Evolutionary conservation across 2,329 filamentous ascomycete species (phyloP), one percentile per base, ranked within the genome.

Genomic region (Arthroderma sp.): DNA sequence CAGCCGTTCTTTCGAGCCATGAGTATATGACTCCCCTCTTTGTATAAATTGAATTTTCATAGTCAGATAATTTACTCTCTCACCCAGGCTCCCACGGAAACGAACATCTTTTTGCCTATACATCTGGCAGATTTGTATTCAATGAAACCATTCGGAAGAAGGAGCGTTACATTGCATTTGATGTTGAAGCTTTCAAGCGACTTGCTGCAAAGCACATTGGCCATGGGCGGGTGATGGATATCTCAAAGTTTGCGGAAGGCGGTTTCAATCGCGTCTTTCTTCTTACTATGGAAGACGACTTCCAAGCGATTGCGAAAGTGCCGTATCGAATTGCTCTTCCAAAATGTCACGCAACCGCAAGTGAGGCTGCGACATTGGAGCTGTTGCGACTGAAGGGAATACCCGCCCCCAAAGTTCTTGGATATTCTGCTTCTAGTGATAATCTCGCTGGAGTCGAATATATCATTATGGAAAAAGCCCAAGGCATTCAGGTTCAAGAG

Each of bases 401-500:
- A 54, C 70, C 71, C n/a, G 68, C 73, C n/a, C 72, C 71, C 3
- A 58, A 63, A 41, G 55, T 68, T 4, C 64, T 63, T 60, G 61
- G 56, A 1, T 67, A 60, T 54, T 65, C 61, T 17, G 61, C 63
- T 8, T 58, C 60, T 17, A 33, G 28, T 6, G 62, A 67, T n/a
- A 74, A 74, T 57, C 33, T 66, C 41, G 71, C 70, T 35, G 71
- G 71, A 1, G 68, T 68, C 47, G 71, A 74, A 62, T 74, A 70
- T 43, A 67, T 75, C 19, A 67, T 74, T 25, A 71, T 73, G 65
- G 72, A 71, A 58, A 66, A 68, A 43, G 61, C 67, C 11, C 57
- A 28, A 1, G 72, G 72, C 11, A 58, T 61, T 5, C 64, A 65
- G 2, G 51, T 73, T 13, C 66, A 65, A 5, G 61, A 65, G 4